Evolutionary conservation across 2,329 filamentous ascomycete genomes (phyloP), one percentile per base, ranked within the genome.

Genomic region (Endoconidiophora laricicola): DNA sequence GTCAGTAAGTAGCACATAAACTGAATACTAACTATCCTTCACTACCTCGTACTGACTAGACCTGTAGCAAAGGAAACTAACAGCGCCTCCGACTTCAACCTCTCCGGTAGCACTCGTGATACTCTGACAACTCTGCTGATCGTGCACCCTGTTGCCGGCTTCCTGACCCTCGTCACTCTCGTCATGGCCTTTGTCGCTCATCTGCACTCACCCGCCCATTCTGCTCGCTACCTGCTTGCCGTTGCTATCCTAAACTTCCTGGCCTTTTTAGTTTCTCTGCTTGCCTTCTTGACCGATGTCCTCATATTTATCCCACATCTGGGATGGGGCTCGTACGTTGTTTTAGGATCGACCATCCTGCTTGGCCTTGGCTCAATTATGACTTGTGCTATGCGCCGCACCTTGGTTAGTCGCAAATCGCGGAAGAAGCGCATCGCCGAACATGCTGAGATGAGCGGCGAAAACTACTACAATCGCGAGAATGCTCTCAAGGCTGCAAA

Each of bases 401-500:
- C 88, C 2, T 70, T 96, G 52, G 85, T 95, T 54, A 85, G 85
- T 63, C 78, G 90, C 58, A 95, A 95, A 68, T 85, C 88, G n/a
- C 77, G 88, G 55, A 88, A 91, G 72, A 86, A 81, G 69, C 78
- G 86, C 43, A 93, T 96, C 61, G 86, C 80, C 2, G 84, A 93
- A 63, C 94, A 96, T 61, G 86, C 88, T 6, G 88, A 96, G 62
- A 96, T 96, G 88, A 96, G 85, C 62, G 90, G 90, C 24, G 80
- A 91, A 59, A 91, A 88, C 60, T 95, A 83, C 62, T 95, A 93
- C 65, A 83, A 81, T 59, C 74, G 81, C 53, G 77, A 82, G 63
- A 72, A 69, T 37, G 71, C 76, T 54, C 66, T 69, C 46, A 72
- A 78, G 54, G 61, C 70, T 36, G 58, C 65, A 38, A 62, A 65